These are phyloP conservation scores for Thielaviopsis euricoi DNA, from an alignment of 2,329 filamentous ascomycete genomes.

Conservation along the genomic window DNA sequence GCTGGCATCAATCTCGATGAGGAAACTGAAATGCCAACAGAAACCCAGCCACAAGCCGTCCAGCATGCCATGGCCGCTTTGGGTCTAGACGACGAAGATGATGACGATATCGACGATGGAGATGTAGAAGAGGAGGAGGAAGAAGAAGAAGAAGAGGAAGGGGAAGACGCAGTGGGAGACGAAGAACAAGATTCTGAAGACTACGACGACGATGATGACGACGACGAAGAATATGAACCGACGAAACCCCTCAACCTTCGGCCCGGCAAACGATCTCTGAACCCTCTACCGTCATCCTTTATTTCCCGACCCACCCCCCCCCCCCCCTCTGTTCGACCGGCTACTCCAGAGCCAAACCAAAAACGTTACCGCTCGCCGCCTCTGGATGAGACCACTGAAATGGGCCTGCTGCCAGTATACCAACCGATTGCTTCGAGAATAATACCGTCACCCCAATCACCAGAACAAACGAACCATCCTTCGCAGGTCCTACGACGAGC, in stretches of 20 bases:
- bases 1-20: constrained; percentile 7
- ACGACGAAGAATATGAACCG: constrained; percentile 7
- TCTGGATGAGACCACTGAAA: neutral
- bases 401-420: neutral
- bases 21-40: neutral
- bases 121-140: neutral
- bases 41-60: neutral
- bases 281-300: neutral
- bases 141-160: neutral
- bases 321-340: neutral
- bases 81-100: neutral
- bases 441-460: constrained; percentile 1
- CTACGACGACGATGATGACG: constrained; percentile 1
- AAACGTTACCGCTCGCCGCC: neutral
- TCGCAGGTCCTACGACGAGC: constrained; percentile 9
- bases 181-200: constrained; percentile 1
- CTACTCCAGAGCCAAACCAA: neutral
- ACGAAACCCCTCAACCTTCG: constrained; percentile 4
- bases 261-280: neutral
- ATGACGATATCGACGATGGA: neutral
- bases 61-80: neutral
- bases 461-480: constrained; percentile 10
- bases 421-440: constrained; percentile 5
- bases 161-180: neutral
- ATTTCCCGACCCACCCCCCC: neutral